Percentiles rank a stretch among this genome's conserved stretches.
These are phyloP conservation scores for Magnolia officinalis DNA, from an alignment of 164 flowering plant species.

Conservation along the genomic window DNA sequence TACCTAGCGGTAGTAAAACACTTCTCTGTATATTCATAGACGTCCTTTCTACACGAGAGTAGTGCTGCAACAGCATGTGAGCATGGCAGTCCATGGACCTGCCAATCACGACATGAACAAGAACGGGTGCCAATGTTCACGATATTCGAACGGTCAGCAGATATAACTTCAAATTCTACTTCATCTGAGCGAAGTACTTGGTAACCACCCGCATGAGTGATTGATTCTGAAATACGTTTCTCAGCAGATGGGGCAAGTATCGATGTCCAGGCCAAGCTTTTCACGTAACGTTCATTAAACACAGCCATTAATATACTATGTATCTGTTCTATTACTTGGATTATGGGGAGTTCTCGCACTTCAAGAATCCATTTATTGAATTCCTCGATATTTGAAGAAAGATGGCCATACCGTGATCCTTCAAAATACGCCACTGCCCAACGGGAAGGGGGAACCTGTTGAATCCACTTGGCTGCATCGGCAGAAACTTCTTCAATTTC, in stretches of 20 bases:
- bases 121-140: conserved; percentile 58
- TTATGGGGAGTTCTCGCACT: conserved; percentile 66
- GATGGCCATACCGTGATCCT: conserved; percentile 64
- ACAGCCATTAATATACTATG: conserved; percentile 47
- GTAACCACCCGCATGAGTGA: conserved; percentile 38
- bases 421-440: conserved; percentile 73
- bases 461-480: conserved; percentile 68
- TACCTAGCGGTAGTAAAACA: conserved; percentile 54
- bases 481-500: conserved; percentile 69
- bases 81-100: conserved; percentile 72
- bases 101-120: conserved; percentile 88
- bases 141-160: conserved; percentile 57
- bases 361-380: conserved; percentile 68
- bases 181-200: conserved; percentile 77
- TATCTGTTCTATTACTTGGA: conserved; percentile 70
- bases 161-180: conserved; percentile 78
- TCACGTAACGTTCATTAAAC: conserved; percentile 53
- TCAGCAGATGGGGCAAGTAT: conserved; percentile 74
- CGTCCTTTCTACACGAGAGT: conserved; percentile 54
- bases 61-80: conserved; percentile 85
- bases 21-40: conserved; percentile 52
- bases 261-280: conserved; percentile 45
- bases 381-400: conserved; percentile 61
- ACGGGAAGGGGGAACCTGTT: conserved; percentile 48
- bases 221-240: conserved; percentile 50